A percentile compares a stretch with the other conserved stretches of the same genome.
Conservation (phyloP, 202 grass and related monocot genomes). For the Setaria italica region DNA sequence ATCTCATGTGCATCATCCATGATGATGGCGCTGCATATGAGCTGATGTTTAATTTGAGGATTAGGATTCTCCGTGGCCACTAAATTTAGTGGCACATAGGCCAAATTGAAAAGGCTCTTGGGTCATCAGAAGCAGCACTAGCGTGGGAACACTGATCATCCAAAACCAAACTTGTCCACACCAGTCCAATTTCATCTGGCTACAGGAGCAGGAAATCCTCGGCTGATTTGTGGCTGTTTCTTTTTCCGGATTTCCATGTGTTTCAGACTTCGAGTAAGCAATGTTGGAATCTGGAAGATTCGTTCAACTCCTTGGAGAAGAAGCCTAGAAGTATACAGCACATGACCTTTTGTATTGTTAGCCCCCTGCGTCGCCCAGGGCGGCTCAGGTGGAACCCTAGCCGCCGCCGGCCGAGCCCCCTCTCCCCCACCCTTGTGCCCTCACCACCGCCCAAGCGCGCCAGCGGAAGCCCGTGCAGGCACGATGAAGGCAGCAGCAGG, state of each 20-base stretch:
- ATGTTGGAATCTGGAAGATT: constrained; percentile 3
- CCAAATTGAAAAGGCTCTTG: neutral
- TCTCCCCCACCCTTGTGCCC: too few relatives aligned
- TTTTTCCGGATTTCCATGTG: neutral
- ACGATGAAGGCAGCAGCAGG: too few relatives aligned
- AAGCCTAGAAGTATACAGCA: neutral
- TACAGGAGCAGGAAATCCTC: neutral
- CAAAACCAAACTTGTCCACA: neutral
- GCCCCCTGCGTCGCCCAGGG: too few relatives aligned
- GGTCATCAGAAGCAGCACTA: neutral
- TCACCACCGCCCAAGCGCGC: too few relatives aligned
- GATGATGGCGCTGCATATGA: neutral
- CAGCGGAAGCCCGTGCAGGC: too few relatives aligned
- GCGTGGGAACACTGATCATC: neutral
- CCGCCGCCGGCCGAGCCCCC: too few relatives aligned
- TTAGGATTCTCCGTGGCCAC: neutral
- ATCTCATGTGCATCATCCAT: neutral
- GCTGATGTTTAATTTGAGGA: neutral
- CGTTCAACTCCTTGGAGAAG: constrained; percentile 44
- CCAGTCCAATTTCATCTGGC: neutral
- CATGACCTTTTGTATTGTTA: too few relatives aligned
- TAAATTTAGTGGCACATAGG: neutral
- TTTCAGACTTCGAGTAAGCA: neutral
- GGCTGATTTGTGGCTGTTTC: neutral
- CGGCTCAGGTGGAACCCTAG: too few relatives aligned